These are phyloP conservation scores for Hypholoma sublateritium DNA, from an alignment of 768 basidiomycete species.

Conservation along the genomic window DNA sequence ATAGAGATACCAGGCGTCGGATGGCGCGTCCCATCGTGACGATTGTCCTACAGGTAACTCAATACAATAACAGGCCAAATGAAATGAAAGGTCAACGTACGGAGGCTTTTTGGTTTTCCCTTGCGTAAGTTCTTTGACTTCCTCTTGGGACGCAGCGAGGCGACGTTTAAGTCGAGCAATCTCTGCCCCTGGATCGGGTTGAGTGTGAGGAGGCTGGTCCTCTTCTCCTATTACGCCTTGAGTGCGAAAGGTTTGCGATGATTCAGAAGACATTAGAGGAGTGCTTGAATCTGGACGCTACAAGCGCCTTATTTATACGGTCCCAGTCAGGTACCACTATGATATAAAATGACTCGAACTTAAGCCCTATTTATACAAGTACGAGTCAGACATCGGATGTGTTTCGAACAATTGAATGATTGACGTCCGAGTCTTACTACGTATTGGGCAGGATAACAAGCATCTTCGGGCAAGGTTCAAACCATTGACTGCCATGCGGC, in stretches of 20 bases:
- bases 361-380: too few relatives aligned
- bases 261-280: not conserved
- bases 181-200: not conserved
- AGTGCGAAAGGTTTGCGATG: not conserved
- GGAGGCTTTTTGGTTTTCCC: not conserved
- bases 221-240: not conserved
- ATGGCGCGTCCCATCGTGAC: not conserved
- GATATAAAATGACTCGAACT: not conserved
- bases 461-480: too few relatives aligned
- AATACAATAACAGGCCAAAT: not conserved
- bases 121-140: not conserved
- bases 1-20: not conserved
- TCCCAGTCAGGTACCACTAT: too few relatives aligned
- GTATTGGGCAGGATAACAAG: too few relatives aligned
- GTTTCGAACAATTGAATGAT: too few relatives aligned
- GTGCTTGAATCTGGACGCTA: not conserved
- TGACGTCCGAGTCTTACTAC: too few relatives aligned
- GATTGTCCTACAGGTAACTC: not conserved
- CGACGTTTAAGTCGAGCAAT: not conserved
- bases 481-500: too few relatives aligned
- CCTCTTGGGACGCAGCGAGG: not conserved
- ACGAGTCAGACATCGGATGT: too few relatives aligned
- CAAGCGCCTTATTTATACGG: not conserved
- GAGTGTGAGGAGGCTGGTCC: not conserved
- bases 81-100: not conserved